Evolutionary conservation across 805 yeast species (phyloP), one percentile per base, ranked within the genome.

Genomic region (Kurtzmaniella fragi): DNA sequence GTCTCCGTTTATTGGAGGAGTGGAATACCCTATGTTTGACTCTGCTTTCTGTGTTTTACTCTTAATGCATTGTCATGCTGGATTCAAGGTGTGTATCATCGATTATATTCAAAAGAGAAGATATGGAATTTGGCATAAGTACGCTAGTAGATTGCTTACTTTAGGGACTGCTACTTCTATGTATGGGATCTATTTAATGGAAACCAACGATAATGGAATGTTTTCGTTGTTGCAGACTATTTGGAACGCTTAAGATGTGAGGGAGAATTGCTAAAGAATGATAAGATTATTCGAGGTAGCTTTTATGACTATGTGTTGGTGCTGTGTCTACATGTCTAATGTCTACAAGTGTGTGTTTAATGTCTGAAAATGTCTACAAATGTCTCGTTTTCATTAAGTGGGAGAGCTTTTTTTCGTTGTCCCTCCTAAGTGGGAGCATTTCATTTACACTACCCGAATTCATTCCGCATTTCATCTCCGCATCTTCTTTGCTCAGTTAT

Each of bases 91-190:
- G 34, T 91, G 97, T 71, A 89, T 93, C 54, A 82, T 82, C 43
- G 99, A 91, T 64, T 93, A 91, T 67, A 82, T 91, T 40, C 97
- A 96, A 31, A 64, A 70, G 57, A 77, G 99, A 60, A 86, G 82
- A 17, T 93, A 82, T 62, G 96, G 96, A 28, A 61, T 70, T 31
- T 78, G 85, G 74, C 83, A 87, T 65, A 72, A 73, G 44, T 66
- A 75, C 29, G 90, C 95, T 41, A 66, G 78, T 70, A 73, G 72
- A 45, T 58, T 88, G 41, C 74, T 93, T 52, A 75, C 78, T 29
- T 64, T 80, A 2, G 97, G 97, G 29, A 71, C 95, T 2, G 69
- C 73, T 39, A 66, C 82, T 28, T 77, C 86, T 11, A 70, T 82
- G 43, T 79, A 83, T 54, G 99, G 98, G 44, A 68, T 91, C 39